phyloP scores from a whole-genome alignment of 257 asterid genomes.

The Solanum lycopersicoides region DNA sequence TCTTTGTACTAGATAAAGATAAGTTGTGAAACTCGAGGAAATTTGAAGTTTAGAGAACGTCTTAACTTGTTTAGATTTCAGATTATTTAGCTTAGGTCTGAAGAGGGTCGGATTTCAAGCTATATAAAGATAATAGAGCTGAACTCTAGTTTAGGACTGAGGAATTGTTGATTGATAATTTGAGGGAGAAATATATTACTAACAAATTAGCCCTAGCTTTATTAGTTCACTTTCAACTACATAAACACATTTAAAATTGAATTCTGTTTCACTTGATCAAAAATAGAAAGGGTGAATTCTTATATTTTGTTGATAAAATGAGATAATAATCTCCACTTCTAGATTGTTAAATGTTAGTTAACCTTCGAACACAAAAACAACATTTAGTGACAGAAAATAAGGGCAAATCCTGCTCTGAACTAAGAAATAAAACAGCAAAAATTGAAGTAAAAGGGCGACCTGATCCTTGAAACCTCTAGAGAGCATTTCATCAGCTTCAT shows the following conservation, averaged over 20 bases:
- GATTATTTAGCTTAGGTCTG: not conserved
- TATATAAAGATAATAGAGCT: not conserved
- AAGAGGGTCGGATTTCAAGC: not conserved
- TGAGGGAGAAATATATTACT: not conserved
- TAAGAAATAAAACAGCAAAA: not conserved
- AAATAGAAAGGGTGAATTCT: not conserved
- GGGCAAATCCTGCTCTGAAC: not conserved
- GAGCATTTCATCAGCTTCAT: constrained; percentile 63
- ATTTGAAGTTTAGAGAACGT: not conserved
- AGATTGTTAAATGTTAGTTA: not conserved
- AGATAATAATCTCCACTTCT: not conserved
- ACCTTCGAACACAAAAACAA: not conserved
- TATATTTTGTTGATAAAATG: too few species aligned
- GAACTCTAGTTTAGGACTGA: not conserved
- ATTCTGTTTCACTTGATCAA: not conserved
- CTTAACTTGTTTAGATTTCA: not conserved
- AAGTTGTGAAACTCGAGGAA: not conserved
- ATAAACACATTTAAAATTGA: not conserved
- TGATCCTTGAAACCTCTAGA: constrained; percentile 65
- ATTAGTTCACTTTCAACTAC: not conserved
- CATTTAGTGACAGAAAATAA: not conserved
- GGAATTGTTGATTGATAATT: not conserved
- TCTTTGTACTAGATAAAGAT: not conserved
- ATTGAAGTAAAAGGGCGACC: constrained; percentile 9
- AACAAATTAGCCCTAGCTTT: not conserved